Conservation (phyloP, 73 alveolate genomes). For the Paramecium primaurelia region DNA sequence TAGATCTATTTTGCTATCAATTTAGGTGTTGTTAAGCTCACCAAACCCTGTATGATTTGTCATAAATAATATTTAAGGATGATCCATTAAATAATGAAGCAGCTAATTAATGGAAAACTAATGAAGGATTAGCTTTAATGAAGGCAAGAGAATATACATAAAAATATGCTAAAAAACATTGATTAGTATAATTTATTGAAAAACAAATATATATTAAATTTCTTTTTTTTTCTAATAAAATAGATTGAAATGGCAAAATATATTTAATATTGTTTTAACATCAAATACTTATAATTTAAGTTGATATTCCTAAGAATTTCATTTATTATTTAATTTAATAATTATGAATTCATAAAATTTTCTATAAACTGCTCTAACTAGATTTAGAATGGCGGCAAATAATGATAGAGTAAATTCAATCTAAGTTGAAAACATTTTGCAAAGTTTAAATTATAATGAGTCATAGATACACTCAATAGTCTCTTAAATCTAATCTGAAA, state of each 20-base stretch:
- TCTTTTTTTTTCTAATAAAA: neutral
- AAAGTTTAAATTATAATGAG: neutral
- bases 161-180: conserved; percentile 65
- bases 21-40: conserved; percentile 85
- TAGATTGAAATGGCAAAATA: neutral
- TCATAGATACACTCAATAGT: neutral
- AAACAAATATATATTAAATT: neutral
- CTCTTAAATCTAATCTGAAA: neutral
- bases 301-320: neutral
- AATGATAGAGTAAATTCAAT: neutral
- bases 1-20: conserved; percentile 84
- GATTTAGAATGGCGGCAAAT: neutral
- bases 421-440: neutral
- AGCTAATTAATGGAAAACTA: conserved; percentile 81
- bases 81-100: conserved; percentile 92
- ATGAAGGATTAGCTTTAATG: conserved; percentile 80
- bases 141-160: conserved; percentile 88
- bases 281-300: neutral
- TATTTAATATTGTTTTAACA: neutral
- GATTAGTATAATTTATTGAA: neutral
- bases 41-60: conserved; percentile 68
- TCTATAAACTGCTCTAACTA: neutral
- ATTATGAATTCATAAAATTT: neutral
- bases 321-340: neutral
- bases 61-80: conserved; percentile 50